These are phyloP conservation scores for Toxicodendron radicans DNA, from an alignment of 345 rosid genomes.

Conservation along the genomic window DNA sequence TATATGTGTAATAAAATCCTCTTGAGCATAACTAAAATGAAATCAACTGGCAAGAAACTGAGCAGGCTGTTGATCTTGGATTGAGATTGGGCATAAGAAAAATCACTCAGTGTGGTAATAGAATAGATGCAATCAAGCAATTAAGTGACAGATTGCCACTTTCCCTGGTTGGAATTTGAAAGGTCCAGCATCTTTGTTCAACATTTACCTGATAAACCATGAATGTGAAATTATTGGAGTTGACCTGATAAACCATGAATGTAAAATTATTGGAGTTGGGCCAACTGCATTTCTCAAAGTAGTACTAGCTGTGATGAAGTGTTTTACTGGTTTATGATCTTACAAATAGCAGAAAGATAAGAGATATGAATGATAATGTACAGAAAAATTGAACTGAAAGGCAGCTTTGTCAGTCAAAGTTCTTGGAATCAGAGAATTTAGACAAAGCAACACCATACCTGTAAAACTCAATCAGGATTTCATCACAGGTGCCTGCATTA, in stretches of 20 bases:
- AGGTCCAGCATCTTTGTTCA: not conserved
- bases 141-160: no score
- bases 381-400: not conserved
- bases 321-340: not conserved
- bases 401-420: slow-evolving; percentile 6
- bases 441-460: slow-evolving; percentile 36
- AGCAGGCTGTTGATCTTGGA: no score
- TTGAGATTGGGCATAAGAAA: no score
- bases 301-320: not conserved
- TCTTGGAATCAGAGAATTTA: not conserved
- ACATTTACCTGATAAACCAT: not conserved
- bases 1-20: no score
- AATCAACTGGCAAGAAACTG: no score
- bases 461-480: slow-evolving; percentile 52
- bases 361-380: not conserved
- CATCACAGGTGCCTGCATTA: slow-evolving; percentile 40
- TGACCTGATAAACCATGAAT: not conserved
- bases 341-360: no score
- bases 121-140: no score
- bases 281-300: not conserved
- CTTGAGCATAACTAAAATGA: no score
- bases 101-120: no score
- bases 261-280: not conserved
- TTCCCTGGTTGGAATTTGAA: no score
- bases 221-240: not conserved